These are phyloP conservation scores for Psidium guajava DNA, from an alignment of 345 rosid genomes.

Conservation along the genomic window DNA sequence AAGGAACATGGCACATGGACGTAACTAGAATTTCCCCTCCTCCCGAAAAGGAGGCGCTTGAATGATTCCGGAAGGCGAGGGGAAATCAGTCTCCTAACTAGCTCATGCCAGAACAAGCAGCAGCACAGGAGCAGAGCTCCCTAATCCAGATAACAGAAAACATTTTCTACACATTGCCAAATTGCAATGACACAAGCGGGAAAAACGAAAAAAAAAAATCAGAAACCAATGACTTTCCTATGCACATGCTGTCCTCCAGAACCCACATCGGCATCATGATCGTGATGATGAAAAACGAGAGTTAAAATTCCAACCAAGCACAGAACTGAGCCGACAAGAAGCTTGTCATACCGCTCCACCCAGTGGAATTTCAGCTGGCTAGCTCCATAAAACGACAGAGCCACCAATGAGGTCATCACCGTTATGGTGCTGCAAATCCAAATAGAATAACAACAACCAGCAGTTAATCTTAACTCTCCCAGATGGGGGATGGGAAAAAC, in stretches of 20 bases:
- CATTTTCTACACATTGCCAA: background rate
- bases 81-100: background rate
- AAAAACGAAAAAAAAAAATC: background rate
- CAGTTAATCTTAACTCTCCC: background rate
- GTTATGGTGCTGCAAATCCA: conserved; percentile 61
- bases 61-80: background rate
- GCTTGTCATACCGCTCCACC: conserved; percentile 95
- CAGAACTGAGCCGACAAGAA: conserved; percentile 87
- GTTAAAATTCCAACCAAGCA: conserved; percentile 91
- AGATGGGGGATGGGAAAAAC: background rate
- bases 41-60: background rate
- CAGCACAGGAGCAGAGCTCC: background rate
- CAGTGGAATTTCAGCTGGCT: conserved; percentile 95
- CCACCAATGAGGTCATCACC: conserved; percentile 96
- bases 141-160: background rate
- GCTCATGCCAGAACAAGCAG: background rate
- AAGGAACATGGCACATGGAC: background rate
- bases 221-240: conserved; percentile 55
- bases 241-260: conserved; percentile 32
- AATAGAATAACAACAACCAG: background rate
- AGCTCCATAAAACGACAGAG: conserved; percentile 93
- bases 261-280: conserved; percentile 25
- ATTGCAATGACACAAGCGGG: background rate
- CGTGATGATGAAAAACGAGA: conserved; percentile 80
- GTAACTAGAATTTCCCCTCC: background rate